Evolutionary conservation across 1,139 yeast genomes (phyloP).

Genomic region (Geotrichum cucujoidarum): DNA sequence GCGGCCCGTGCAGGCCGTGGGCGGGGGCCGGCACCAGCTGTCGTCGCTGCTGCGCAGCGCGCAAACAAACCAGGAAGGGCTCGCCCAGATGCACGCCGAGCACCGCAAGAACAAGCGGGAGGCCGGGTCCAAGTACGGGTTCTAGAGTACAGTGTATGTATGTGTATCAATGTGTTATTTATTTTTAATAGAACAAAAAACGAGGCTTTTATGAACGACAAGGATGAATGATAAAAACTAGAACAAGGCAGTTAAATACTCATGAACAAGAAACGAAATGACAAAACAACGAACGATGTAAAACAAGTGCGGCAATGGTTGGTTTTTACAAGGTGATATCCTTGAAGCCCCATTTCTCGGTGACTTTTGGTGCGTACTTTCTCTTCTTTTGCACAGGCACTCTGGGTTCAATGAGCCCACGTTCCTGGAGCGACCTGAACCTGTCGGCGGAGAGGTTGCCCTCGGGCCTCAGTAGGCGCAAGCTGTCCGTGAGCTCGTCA

Average conservation of each 20-base stretch:
- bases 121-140: conserved; percentile 31
- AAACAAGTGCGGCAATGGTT: too few species aligned
- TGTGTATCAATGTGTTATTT: too few species aligned
- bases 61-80: conserved; percentile 30
- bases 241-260: too few species aligned
- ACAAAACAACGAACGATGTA: too few species aligned
- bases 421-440: conserved; percentile 72
- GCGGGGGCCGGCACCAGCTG: conserved; percentile 33
- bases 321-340: conserved; percentile 56
- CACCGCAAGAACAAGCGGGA: conserved; percentile 26
- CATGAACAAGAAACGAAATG: too few species aligned
- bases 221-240: too few species aligned
- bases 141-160: too few species aligned
- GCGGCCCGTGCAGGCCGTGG: conserved; percentile 30
- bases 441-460: conserved; percentile 83
- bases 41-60: conserved; percentile 31
- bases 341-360: conserved; percentile 90
- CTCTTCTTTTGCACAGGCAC: conserved; percentile 64
- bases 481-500: conserved; percentile 80
- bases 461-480: conserved; percentile 83
- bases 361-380: conserved; percentile 61
- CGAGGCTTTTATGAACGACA: too few species aligned
- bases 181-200: too few species aligned
- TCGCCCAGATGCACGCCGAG: conserved; percentile 30
- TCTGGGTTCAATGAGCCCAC: conserved; percentile 84